Evolutionary conservation across 805 yeast genomes (phyloP), one percentile per base, ranked within the genome.

Genomic region (Blastobotrys muscicola): DNA sequence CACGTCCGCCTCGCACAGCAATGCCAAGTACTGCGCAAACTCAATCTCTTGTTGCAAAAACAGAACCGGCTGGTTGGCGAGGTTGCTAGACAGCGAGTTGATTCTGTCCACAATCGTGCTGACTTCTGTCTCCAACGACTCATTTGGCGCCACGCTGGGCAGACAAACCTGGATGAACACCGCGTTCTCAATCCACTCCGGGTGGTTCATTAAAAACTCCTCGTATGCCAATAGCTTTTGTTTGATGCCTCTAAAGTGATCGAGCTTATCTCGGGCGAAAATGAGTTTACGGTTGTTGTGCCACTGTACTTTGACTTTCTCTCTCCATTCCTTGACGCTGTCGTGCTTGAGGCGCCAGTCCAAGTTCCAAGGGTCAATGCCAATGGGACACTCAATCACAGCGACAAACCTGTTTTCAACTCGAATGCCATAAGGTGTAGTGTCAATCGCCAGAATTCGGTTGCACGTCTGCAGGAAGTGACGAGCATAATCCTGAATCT

Each of bases 381-480:
- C 73, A 44, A 68, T 62, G 4, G 72, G 65, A 34, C 52, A 49
- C 33, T 51, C 54, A 11, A 61, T 54, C 2, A 69, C 65, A 12
- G 60, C 55, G 1, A 67, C 60, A 36, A 61, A 61, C 13, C 57
- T 56, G 16, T 39, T 47, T 26, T 51, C 51, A 1, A 81, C 82
- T 58, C 86, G 90, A 29, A 90, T 76, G 13, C 96, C 96, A 13
- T 84, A 84, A 0, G 94, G 85, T 3, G 75, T 74, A n/a, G 83
- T 76, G 63, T 90, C 97, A 0, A 94, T 87, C 51, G 87, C 76
- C 31, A 92, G 65, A 31, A 92, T 68, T 43, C 95, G 70, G 52
- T 82, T 85, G 54, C 95, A 79, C 2, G 97, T 86, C 65, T 90
- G 97, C 44, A 84, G 66, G 62, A 92, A 92, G 63, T 92, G 98